Evolutionary conservation across 495 filamentous ascomycete species (phyloP).

Genomic region (Choiromyces venosus): DNA sequence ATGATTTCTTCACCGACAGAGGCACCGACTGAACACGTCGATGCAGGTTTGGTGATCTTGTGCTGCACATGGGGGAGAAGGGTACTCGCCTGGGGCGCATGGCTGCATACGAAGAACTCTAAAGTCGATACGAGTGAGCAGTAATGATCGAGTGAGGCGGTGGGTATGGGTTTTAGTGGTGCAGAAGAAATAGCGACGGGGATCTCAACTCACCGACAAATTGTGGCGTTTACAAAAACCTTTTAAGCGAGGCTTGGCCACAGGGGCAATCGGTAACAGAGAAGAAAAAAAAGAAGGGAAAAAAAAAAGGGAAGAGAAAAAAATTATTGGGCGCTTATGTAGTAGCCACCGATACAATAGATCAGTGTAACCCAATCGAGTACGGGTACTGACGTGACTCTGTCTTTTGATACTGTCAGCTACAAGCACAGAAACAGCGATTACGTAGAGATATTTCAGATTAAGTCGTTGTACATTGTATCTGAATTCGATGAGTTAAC

Average conservation of each 20-base stretch:
- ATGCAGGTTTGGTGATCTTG: conserved; percentile 5
- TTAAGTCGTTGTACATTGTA: not conserved
- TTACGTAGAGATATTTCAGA: not conserved
- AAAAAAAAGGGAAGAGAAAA: conserved; percentile 12
- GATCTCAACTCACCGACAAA: not conserved
- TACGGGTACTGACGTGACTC: not conserved
- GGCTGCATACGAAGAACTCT: conserved; percentile 1
- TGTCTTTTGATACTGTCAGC: not conserved
- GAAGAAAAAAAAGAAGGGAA: not conserved
- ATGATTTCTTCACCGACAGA: conserved; percentile 15
- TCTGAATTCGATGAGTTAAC: not conserved
- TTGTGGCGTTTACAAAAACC: not conserved
- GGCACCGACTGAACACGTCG: conserved; percentile 4
- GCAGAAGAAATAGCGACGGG: conserved; percentile 1
- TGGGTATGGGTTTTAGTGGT: conserved; percentile 24
- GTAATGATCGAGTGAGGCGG: conserved; percentile 33
- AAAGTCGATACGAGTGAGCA: conserved; percentile 22
- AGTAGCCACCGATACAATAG: conserved; percentile 15
- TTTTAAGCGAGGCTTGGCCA: conserved; percentile 33
- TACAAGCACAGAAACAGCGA: conserved; percentile 6
- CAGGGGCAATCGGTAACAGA: conserved; percentile 4
- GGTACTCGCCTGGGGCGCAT: not conserved
- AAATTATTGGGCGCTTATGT: conserved; percentile 11
- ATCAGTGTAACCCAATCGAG: not conserved
- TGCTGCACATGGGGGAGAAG: not conserved